Conservation (phyloP, 225 moss, liverwort and hornwort species). For the Sphagnum tenellum region DNA sequence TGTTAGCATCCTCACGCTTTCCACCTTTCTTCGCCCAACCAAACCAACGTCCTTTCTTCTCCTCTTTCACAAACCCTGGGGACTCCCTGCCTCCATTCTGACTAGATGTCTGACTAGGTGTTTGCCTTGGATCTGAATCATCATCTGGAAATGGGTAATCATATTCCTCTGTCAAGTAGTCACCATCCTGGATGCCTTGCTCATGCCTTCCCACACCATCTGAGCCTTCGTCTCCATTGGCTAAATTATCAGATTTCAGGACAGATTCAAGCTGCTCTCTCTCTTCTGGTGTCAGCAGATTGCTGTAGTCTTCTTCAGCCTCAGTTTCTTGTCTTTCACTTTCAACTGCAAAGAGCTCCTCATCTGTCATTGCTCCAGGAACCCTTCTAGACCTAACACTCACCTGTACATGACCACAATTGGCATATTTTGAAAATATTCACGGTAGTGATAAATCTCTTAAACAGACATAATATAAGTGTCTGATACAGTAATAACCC, state of each 20-base stretch:
- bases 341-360: constrained; percentile 90
- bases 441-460: too few relatives aligned
- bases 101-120: constrained; percentile 21
- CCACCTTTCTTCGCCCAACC: constrained; percentile 86
- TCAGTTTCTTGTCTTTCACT: constrained; percentile 80
- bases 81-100: constrained; percentile 36
- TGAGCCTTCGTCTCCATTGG: constrained; percentile 52
- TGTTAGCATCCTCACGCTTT: constrained; percentile 54
- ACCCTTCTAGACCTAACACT: constrained; percentile 95
- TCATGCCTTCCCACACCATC: constrained; percentile 46
- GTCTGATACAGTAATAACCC: too few relatives aligned
- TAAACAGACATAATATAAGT: too few relatives aligned
- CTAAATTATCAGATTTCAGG: constrained; percentile 66
- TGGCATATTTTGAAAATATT: too few relatives aligned
- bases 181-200: constrained; percentile 55
- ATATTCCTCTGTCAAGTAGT: constrained; percentile 50
- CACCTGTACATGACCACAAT: constrained; percentile 34
- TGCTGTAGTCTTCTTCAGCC: constrained; percentile 83
- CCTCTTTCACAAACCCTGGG: constrained; percentile 35
- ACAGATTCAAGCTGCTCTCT: constrained; percentile 88
- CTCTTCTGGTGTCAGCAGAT: constrained; percentile 79
- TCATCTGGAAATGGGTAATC: constrained; percentile 53
- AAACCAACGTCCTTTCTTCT: constrained; percentile 90
- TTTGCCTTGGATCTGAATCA: neutral
- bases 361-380: constrained; percentile 97